These are phyloP conservation scores for Ceriops decandra DNA, from an alignment of 345 rosid genomes.

Conservation along the genomic window DNA sequence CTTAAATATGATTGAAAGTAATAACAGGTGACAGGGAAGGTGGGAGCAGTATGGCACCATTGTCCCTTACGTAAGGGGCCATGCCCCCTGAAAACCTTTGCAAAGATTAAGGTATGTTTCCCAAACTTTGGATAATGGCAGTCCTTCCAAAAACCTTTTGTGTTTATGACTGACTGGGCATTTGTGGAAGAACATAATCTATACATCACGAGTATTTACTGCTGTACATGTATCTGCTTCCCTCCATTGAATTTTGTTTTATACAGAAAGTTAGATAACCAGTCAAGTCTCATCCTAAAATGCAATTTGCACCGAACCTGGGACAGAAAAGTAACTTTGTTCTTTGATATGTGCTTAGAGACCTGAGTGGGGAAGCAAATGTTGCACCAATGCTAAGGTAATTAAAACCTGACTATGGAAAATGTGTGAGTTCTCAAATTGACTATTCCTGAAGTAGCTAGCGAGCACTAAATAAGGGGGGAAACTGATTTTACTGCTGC, in stretches of 20 bases:
- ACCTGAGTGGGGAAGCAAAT: conserved; percentile 24
- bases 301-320: conserved; percentile 49
- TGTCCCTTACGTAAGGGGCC: too few relatives aligned
- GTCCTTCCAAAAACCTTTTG: too few relatives aligned
- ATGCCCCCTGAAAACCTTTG: too few relatives aligned
- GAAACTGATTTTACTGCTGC: conserved; percentile 11
- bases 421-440: conserved; percentile 20
- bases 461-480: too few relatives aligned
- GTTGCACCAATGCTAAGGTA: background rate
- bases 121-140: too few relatives aligned
- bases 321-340: conserved; percentile 43
- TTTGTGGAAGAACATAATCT: too few relatives aligned
- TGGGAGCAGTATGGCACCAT: too few relatives aligned
- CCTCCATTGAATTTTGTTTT: background rate
- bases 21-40: too few relatives aligned
- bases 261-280: background rate
- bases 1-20: too few relatives aligned
- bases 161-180: too few relatives aligned
- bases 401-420: conserved; percentile 8
- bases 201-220: too few relatives aligned
- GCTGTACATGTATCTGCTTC: background rate
- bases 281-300: background rate
- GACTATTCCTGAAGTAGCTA: background rate
- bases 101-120: too few relatives aligned
- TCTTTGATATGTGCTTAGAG: conserved; percentile 45